Base-by-base conservation (phyloP, 805 yeast genomes). In the Yarrowia yakushimensis region DNA sequence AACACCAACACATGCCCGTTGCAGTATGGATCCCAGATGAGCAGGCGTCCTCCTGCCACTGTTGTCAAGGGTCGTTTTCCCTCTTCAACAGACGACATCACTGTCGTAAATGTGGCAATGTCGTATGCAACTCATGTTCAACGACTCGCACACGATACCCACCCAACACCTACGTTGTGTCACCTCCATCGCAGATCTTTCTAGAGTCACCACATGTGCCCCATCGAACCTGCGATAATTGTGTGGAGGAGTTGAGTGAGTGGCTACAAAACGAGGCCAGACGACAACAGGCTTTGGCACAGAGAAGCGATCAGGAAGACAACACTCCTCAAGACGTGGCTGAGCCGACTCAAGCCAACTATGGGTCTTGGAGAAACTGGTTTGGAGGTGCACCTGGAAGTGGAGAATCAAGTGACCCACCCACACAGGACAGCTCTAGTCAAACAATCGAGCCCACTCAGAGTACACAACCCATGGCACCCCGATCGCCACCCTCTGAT, bases 71-170 rank as follows among this genome's bases (percentile, higher is more conserved):
- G 0, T 62, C 66, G 39, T 90, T 85, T 74, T 77, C 85, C 2
- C 73, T 88, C 63, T 84, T 87, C 72, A 81, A 77, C 70, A 79
- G 97, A 63, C 80, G 91, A 63, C 97, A 90, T 74, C 97, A 90
- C 72, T 90, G 97, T 41, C 73, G 79, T 13, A 73, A 74, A 63
- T 90, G 97, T 74, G 97, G 97, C 2, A 77, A 84, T 33, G 86
- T 90, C 0, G 88, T 86, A 17, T 90, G 97, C 73, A 86, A 84
- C 30, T 68, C 71, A 39, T 90, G 97, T 69, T 85, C 93, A 7
- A 70, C 76, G 9, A 77, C 81, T 22, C 72, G 74, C 42, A 78
- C 82, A 7, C 76, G 78, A 33, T 87, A 85, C 70, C 77, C 85
- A 46, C 83, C 88, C 11, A 79, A 82, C 42, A 82, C 88, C 0